Percentiles rank a stretch among this genome's conserved stretches.
Evolutionary conservation across 345 rosid genomes (phyloP).

Genomic region (Pelargonium nanum): DNA sequence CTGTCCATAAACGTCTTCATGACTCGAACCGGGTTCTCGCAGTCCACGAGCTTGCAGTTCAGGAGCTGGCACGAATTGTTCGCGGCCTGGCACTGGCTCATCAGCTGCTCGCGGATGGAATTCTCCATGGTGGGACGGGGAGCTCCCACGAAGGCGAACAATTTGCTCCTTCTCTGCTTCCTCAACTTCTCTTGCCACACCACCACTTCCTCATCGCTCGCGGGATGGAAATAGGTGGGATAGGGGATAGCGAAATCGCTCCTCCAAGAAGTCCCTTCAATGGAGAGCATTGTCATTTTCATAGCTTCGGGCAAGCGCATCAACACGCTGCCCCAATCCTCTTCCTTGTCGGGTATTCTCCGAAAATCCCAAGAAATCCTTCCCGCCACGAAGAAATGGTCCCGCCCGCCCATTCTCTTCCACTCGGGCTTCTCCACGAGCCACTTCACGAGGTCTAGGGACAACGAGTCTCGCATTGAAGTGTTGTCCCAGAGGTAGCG

Average conservation of each 20-base stretch:
- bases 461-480: conserved; percentile 44
- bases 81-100: conserved; percentile 51
- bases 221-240: conserved; percentile 77
- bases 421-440: conserved; percentile 50
- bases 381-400: conserved; percentile 84
- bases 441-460: conserved; percentile 49
- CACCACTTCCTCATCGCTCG: conserved; percentile 34
- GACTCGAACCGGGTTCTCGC: conserved; percentile 34
- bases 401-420: conserved; percentile 53
- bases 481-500: conserved; percentile 50
- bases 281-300: conserved; percentile 59
- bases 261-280: conserved; percentile 66
- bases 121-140: conserved; percentile 39
- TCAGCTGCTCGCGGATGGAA: conserved; percentile 47
- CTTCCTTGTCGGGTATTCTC: conserved; percentile 35
- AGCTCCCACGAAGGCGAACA: conserved; percentile 64
- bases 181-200: conserved; percentile 58
- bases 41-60: conserved; percentile 31
- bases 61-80: conserved; percentile 46
- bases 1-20: conserved; percentile 51
- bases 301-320: conserved; percentile 52
- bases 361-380: conserved; percentile 79
- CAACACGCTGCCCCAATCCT: conserved; percentile 69
- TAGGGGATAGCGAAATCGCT: conserved; percentile 74
- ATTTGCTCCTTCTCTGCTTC: conserved; percentile 26